Percentiles rank a stretch among this genome's conserved stretches.
Evolutionary conservation across 371 early-diverging fungal genomes (phyloP).

Genomic region (Circinella minor): DNA sequence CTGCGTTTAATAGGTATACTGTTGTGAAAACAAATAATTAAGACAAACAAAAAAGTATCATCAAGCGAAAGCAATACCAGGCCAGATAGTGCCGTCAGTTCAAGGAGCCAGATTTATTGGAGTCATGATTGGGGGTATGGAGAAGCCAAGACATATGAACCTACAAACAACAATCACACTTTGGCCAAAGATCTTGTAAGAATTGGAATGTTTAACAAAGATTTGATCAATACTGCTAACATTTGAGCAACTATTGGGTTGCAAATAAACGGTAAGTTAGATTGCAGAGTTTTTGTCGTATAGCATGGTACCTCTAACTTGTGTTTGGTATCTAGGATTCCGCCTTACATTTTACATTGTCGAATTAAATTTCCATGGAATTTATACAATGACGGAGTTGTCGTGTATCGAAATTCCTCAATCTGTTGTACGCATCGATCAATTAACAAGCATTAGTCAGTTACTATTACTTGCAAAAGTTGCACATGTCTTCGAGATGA

Average conservation of each 20-base stretch:
- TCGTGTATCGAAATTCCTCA: not conserved
- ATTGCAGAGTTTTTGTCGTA: too few species aligned
- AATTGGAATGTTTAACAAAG: conserved; percentile 1
- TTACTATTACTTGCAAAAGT: not conserved
- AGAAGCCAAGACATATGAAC: not conserved
- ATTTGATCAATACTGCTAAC: not conserved
- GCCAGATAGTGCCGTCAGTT: not conserved
- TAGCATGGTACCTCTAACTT: not conserved
- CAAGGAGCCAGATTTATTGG: not conserved
- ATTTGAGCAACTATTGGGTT: not conserved
- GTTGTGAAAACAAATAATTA: not conserved
- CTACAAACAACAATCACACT: not conserved
- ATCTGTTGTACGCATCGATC: not conserved
- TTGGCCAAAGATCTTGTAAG: not conserved
- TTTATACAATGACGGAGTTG: not conserved
- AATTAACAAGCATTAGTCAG: not conserved
- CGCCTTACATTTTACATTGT: not conserved
- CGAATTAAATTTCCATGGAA: not conserved
- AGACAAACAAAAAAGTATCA: not conserved
- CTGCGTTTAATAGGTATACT: not conserved
- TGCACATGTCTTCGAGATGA: not conserved
- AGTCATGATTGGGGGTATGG: not conserved
- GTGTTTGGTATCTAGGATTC: not conserved
- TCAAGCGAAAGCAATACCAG: not conserved
- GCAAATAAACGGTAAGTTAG: not conserved